Evolutionary conservation across 306 rosid genomes (phyloP), one percentile per base, ranked within the genome.

Genomic region (Prunus mongolica): DNA sequence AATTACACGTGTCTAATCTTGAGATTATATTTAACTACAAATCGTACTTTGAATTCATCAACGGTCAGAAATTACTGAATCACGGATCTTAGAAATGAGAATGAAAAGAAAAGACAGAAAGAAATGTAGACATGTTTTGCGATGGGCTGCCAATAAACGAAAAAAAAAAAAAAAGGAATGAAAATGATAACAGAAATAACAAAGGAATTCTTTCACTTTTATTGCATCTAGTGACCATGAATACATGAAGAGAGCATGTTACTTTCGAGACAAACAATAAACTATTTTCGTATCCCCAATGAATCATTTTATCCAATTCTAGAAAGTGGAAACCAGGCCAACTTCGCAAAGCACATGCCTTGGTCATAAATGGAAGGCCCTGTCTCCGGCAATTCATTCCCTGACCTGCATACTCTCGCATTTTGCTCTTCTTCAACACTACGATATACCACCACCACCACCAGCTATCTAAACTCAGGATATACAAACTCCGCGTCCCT

Each of bases 291-390:
- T 60, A 60, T 55, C 72, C 63, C 72, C 46, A 38, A 63, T 51
- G 41, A 64, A 65, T 65, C 51, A 16, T 61, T 63, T 46, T 22
- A 56, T 51, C 69, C 41, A 73, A 45, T 30, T 65, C n/a, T 79
- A 34, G 54, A 79, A 82, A 70, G 27, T 79, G 38, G 65, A 82
- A 82, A 80, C 47, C 81, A 70, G 66, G 74, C 84, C 80, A 45
- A 77, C 85, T 77, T 77, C 71, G 45, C 83, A 51, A 80, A 69
- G 76, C 77, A 28, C 62, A 22, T 14, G 78, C 80, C 78, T 67
- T 71, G 76, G 80, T 81, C 72, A 84, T n/a, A 44, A 12, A 84
- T 79, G 78, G 57, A 81, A 82, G 71, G 73, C 60, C 83, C 57
- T 24, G 54, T 28, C 54, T 30, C 69, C 25, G 25, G 46, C 69